These are phyloP conservation scores for Zea luxurians DNA, from an alignment of 176 grass and related monocot genomes.

Conservation along the genomic window DNA sequence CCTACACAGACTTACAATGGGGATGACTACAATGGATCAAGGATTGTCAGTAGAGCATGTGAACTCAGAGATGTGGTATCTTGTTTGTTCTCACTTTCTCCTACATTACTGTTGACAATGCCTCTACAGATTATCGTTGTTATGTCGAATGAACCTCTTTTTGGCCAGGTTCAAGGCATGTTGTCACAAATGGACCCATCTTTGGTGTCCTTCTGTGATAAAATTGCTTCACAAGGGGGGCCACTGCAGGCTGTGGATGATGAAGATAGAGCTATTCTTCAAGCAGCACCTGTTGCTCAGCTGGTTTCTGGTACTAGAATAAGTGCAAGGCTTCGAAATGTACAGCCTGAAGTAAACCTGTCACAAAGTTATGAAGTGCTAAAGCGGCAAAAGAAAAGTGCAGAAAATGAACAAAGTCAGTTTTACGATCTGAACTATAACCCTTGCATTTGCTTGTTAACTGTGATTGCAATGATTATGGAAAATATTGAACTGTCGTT, in stretches of 20 bases:
- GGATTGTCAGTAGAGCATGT: conserved; percentile 96
- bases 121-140: neutral
- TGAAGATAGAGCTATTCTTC: conserved; percentile 57
- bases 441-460: neutral
- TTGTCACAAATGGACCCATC: conserved; percentile 97
- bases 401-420: conserved; percentile 69
- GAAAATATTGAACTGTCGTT: conserved; percentile 12
- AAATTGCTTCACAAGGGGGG: conserved; percentile 82
- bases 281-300: conserved; percentile 76
- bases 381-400: conserved; percentile 74
- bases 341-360: conserved; percentile 76
- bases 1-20: conserved; percentile 79
- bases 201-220: conserved; percentile 86
- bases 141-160: conserved; percentile 12
- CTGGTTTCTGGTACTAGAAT: conserved; percentile 66
- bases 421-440: conserved; percentile 15
- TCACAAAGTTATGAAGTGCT: conserved; percentile 79
- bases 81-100: conserved; percentile 26
- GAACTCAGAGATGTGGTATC: conserved; percentile 95
- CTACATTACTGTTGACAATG: conserved; percentile 13
- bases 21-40: conserved; percentile 78
- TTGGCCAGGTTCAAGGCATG: conserved; percentile 85
- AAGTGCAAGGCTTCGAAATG: conserved; percentile 92
- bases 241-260: conserved; percentile 60
- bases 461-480: neutral